A percentile compares a stretch with the other conserved stretches of the same genome.
Evolutionary conservation across 192 early-diverging fungal genomes (phyloP).

Genomic region (Rhizophagus sp.): DNA sequence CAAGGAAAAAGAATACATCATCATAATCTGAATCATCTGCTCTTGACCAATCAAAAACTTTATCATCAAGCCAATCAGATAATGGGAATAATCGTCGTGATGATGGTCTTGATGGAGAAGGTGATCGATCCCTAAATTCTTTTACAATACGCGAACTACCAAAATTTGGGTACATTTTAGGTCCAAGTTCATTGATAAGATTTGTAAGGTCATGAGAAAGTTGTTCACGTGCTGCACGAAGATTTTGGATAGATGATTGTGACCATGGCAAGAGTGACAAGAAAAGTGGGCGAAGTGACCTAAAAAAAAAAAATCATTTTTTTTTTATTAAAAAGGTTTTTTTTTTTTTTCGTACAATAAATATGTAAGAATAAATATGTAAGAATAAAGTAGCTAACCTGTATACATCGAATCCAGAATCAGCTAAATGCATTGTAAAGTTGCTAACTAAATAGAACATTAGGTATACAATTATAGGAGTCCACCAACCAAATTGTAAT

Average conservation of each 20-base stretch:
- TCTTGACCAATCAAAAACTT: conserved; percentile 55
- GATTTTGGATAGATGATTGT: conserved; percentile 56
- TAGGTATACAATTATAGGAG: conserved; percentile 40
- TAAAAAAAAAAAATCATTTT: conserved; percentile 19
- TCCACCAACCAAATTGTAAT: conserved; percentile 41
- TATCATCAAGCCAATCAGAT: conserved; percentile 53
- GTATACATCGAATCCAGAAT: conserved; percentile 73
- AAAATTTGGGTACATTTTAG: conserved; percentile 79
- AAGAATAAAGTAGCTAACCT: conserved; percentile 37
- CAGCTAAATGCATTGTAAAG: conserved; percentile 72
- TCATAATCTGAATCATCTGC: conserved; percentile 55
- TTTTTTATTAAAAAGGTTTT: background rate
- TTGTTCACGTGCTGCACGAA: conserved; percentile 71
- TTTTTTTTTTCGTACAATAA: background rate
- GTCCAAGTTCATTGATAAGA: conserved; percentile 84
- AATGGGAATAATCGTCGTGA: conserved; percentile 37
- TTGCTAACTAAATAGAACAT: conserved; percentile 55
- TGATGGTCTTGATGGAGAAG: conserved; percentile 15
- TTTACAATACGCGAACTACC: conserved; percentile 46
- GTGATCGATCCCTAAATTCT: background rate
- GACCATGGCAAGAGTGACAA: conserved; percentile 62
- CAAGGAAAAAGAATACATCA: conserved; percentile 55
- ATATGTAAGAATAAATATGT: background rate
- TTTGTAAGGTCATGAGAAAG: conserved; percentile 77
- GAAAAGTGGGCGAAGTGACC: conserved; percentile 83